Evolutionary conservation across 1,284 basidiomycete genomes (phyloP), one percentile per base, ranked within the genome.

Genomic region (Xerocomus amazonicus): DNA sequence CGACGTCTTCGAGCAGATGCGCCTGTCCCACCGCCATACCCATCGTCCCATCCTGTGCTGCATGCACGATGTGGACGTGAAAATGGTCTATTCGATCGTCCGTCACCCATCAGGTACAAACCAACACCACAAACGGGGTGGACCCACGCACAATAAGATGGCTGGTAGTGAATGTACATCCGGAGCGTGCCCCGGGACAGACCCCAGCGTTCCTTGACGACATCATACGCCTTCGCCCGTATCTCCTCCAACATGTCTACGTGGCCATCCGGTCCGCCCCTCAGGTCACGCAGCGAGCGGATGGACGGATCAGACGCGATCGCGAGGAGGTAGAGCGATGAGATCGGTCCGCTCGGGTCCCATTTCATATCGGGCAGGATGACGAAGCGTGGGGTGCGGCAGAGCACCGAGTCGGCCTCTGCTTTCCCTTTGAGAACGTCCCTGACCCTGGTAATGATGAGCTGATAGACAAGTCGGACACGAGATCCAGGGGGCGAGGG

Each of bases 161-260:
- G 96, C 65, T 97, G 95, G 65, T 99, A 98, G 66, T 99, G 96
- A 26, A 98, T 72, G 61, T 87, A 96, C 73, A 96, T 78, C 51
- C 93, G 73, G 52, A 97, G 61, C 19, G 81, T 75, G 2, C 82
- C 81, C 3, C 64, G 56, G 0, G 67, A 67, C 3, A 93, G 68
- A 0, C 79, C 80, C 78, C 84, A 95, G 56, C 74, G 78, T 39
- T 80, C 78, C 43, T 72, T 60, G 0, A 81, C 84, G 4, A 85
- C 66, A 3, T 65, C 66, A 36, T 71, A 68, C 3, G 83, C 82
- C 54, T 83, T 77, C 0, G 62, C 58, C 17, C 77, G 76, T 50
- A 99, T 92, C 10, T 73, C 74, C 33, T 74, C 74, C 2, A 99
- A 73, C 64, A 98, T 72, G 0, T 70, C 70, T 0, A 97, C 57